These are phyloP conservation scores for Tothia fuscella DNA, from an alignment of 2,329 filamentous ascomycete species.

Conservation along the genomic window DNA sequence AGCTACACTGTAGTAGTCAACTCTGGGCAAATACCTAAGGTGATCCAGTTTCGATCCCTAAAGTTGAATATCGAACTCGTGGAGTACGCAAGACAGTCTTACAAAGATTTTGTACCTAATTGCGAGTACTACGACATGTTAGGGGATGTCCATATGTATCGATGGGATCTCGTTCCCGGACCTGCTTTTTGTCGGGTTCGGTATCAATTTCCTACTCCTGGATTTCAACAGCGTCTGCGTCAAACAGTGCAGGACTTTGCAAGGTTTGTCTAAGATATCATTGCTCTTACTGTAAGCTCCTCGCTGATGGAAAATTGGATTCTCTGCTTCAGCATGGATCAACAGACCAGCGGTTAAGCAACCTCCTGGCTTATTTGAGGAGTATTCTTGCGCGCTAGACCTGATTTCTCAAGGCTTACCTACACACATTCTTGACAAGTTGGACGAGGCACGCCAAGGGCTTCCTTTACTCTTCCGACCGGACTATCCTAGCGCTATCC, in stretches of 20 bases:
- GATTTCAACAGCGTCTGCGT: conserved; percentile 12
- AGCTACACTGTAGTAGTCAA: conserved; percentile 13
- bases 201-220: conserved; percentile 11
- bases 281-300: conserved; percentile 8
- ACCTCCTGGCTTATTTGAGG: conserved; percentile 11
- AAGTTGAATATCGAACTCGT: conserved; percentile 10
- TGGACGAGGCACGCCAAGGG: conserved; percentile 1
- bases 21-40: conserved; percentile 11
- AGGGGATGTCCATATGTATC: not conserved
- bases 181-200: conserved; percentile 13
- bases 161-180: not conserved
- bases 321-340: conserved; percentile 13
- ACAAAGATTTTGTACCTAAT: too few relatives aligned
- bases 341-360: conserved; percentile 11
- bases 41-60: conserved; percentile 11
- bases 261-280: conserved; percentile 13
- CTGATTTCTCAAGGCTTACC: conserved; percentile 12
- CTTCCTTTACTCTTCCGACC: conserved; percentile 12
- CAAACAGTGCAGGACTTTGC: conserved; percentile 11
- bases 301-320: conserved; percentile 12
- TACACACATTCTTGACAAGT: conserved; percentile 6
- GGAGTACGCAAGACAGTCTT: too few relatives aligned
- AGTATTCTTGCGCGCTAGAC: conserved; percentile 12
- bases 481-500: conserved; percentile 12
- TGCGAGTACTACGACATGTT: not conserved